Base-by-base conservation (phyloP, 345 rosid species). In the Mangifera indica region DNA sequence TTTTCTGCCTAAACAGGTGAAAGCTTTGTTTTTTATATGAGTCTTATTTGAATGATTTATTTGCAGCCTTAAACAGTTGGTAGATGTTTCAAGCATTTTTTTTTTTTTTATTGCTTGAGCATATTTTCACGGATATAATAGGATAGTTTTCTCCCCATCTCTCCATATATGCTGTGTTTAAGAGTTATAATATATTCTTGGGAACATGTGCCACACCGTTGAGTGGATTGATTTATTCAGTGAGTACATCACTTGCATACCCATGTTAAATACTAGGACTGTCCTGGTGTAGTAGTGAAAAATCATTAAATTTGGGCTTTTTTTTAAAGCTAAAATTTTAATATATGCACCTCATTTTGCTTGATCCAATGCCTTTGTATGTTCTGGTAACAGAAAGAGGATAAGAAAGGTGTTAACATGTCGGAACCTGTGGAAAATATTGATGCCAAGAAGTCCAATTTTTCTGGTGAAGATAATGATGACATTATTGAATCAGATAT, bases 401-500 rank as follows among this genome's bases (percentile, higher is more conserved):
- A 78, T 44, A 82, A 78, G 81, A 78, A 74, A 72, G 76, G 80
- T 72, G 76, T 68, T 67, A 81, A 81, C 76, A 78, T 79, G 88
- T 76, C 81, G 24, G 87, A 83, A 45, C 51, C 84, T 48, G 57
- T 63, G 58, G 77, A 75, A 63, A 22, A 72, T 29, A 69, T 49
- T 58, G 76, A 82, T 62, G 73, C 67, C 54, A 73, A 71, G 51
- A 79, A 76, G 56, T 70, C 82, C 34, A 70, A 52, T 52, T 54
- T 72, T 58, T 71, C 80, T 25, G 58, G 61, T 71, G 84, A 83
- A 64, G 80, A 77, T 58, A 88, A 72, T 69, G 89, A 82, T 73
- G 84, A 74, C 29, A 78, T 91, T 48, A 71, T 77, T 3, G 94
- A 93, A 80, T 90, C 97, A 80, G 96, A 89, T 82, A 71, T 91